Base-by-base conservation (phyloP, 441 rosid genomes). In the Mallotus japonicus region DNA sequence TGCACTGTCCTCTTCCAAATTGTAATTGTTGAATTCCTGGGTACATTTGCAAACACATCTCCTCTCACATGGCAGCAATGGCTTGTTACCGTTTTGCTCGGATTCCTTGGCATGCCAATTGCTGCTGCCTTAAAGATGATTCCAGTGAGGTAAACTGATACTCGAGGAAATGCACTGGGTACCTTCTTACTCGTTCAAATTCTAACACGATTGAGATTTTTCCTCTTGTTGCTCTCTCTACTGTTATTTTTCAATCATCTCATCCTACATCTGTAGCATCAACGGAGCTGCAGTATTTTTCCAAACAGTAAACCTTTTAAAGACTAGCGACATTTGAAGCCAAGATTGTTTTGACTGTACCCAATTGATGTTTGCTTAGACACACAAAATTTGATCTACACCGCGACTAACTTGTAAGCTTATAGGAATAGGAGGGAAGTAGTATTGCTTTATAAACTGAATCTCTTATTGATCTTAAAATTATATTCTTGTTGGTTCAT, bases 101-200 rank as follows among this genome's bases (percentile, higher is more conserved):
- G 96, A 51, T 90, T 90, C 82, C 86, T 90, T 13, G 93, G 93
- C 56, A 88, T 90, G 96, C 96, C 96, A 42, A 76, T 90, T 6
- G 88, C 93, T 19, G 93, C 92, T 47, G 86, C 79, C 69, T 61
- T 87, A 67, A 90, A 90, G 75, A 74, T 86, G 88, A 81, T 90
- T 4, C 89, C 87, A 0, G 86, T 85, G 19, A 81, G 79, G 13
- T 85, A 22, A 70, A 51, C 74, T 85, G 76, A 84, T 24, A 51
- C 68, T 70, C 62, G 49, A 53, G 47, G 53, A 67, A 14, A 57
- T 54, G 28, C 16, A 17, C 37, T 22, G 9, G 73, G 74, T 77
- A 64, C 58, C 62, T 58, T 44, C 70, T 37, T 19, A 16, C 60
- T 34, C 65, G n/a, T 60, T 74, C 71, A 47, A 13, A 62, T 75